These are phyloP conservation scores for Leonotis leonurus DNA, from an alignment of 257 asterid genomes.

Conservation along the genomic window DNA sequence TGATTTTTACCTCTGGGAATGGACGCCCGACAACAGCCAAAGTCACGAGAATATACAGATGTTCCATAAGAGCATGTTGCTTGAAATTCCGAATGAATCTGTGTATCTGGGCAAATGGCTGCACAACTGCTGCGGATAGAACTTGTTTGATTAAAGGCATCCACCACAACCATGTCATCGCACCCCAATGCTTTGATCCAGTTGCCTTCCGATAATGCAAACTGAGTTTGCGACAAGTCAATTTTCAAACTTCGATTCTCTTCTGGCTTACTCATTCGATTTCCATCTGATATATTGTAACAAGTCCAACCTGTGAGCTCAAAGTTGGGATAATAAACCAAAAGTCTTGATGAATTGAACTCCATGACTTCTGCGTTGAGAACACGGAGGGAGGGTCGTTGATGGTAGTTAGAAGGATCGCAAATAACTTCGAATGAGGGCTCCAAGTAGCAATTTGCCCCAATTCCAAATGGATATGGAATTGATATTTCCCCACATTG, in stretches of 20 bases:
- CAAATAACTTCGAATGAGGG: not conserved
- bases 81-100: too few species aligned
- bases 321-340: not conserved
- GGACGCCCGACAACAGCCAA: too few species aligned
- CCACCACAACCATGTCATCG: not conserved
- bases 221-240: not conserved
- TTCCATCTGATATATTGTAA: not conserved
- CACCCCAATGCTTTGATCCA: constrained; percentile 14
- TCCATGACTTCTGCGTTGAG: not conserved
- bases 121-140: constrained; percentile 9
- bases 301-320: not conserved
- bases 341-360: not conserved
- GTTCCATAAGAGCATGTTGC: too few species aligned
- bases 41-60: too few species aligned
- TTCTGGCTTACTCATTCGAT: not conserved
- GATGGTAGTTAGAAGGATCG: not conserved
- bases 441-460: not conserved
- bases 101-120: not conserved
- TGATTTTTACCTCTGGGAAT: too few species aligned
- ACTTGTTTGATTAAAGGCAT: not conserved
- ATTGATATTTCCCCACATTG: not conserved
- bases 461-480: not conserved
- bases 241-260: not conserved
- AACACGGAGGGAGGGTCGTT: not conserved
- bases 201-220: constrained; percentile 4